Percentiles rank a stretch among this genome's conserved stretches.
These are phyloP conservation scores for Cucumis hystrix DNA, from an alignment of 306 rosid species.

Conservation along the genomic window DNA sequence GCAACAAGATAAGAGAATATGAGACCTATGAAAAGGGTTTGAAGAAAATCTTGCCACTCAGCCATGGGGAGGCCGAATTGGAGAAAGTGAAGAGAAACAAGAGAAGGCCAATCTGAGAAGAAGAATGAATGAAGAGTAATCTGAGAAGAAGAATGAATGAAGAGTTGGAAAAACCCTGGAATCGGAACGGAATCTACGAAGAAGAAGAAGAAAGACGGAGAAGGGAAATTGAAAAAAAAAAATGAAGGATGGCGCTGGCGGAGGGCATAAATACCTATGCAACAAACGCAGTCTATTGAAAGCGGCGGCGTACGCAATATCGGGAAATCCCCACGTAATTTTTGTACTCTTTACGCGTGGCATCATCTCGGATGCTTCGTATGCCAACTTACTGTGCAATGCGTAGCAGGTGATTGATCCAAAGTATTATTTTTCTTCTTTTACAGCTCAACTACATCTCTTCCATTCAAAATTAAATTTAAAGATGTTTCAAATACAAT, in stretches of 20 bases:
- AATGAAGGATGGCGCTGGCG: neutral
- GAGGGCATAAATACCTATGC: constrained; percentile 4
- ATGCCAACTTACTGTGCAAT: neutral
- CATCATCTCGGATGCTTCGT: neutral
- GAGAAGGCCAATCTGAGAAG: neutral
- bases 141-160: neutral
- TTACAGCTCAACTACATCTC: too few relatives aligned
- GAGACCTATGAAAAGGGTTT: constrained; percentile 68
- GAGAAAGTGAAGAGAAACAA: neutral
- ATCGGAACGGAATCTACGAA: neutral
- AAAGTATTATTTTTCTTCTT: too few relatives aligned
- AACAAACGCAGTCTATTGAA: neutral
- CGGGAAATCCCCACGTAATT: neutral
- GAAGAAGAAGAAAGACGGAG: too few relatives aligned
- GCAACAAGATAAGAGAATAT: constrained; percentile 93
- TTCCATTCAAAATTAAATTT: too few relatives aligned
- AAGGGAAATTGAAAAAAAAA: too few relatives aligned
- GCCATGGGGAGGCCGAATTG: constrained; percentile 25
- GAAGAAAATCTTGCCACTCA: constrained; percentile 81
- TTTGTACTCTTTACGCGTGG: neutral
- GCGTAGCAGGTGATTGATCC: neutral
- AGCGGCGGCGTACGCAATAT: constrained; percentile 1
- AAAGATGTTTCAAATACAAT: too few relatives aligned
- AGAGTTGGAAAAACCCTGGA: neutral
- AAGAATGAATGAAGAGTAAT: neutral